Conservation (phyloP, 495 filamentous ascomycete species). For the Articulospora tetracladia region DNA sequence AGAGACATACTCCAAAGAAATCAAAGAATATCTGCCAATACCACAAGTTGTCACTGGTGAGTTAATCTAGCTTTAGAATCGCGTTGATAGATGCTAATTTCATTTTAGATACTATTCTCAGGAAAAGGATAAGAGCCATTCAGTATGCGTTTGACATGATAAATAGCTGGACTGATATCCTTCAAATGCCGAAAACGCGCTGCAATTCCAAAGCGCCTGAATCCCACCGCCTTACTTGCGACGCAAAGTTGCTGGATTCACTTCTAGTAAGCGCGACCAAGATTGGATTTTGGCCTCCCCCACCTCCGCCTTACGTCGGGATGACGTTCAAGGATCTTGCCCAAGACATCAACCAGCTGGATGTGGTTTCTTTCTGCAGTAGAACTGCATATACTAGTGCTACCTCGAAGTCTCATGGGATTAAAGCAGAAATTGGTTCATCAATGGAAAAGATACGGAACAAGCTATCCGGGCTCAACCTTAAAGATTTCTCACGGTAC, state of each 20-base stretch:
- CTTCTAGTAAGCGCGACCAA: conserved; percentile 5
- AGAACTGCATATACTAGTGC: not conserved
- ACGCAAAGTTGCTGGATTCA: conserved; percentile 18
- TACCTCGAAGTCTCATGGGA: not conserved
- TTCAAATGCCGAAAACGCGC: not conserved
- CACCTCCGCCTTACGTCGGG: conserved; percentile 7
- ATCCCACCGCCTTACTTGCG: conserved; percentile 6
- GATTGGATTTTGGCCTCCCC: conserved; percentile 14
- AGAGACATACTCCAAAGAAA: not conserved
- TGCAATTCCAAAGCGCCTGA: not conserved
- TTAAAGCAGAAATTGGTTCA: not conserved
- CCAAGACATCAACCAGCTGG: not conserved
- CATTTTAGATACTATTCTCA: not conserved
- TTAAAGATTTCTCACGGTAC: conserved; percentile 4
- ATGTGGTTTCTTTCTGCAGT: not conserved
- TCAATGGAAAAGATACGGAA: conserved; percentile 48
- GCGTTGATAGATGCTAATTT: not conserved
- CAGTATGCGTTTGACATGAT: not conserved
- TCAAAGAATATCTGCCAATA: conserved; percentile 11
- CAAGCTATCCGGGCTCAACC: conserved; percentile 33
- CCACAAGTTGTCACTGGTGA: conserved; percentile 10
- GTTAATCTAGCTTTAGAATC: not conserved
- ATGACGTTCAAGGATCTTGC: conserved; percentile 5
- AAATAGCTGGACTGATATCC: not conserved
- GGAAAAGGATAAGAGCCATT: not conserved